Percentiles rank a stretch among this genome's conserved stretches.
Evolutionary conservation across 2,329 filamentous ascomycete species (phyloP).

Genomic region (Colletotrichum orchidophilum): DNA sequence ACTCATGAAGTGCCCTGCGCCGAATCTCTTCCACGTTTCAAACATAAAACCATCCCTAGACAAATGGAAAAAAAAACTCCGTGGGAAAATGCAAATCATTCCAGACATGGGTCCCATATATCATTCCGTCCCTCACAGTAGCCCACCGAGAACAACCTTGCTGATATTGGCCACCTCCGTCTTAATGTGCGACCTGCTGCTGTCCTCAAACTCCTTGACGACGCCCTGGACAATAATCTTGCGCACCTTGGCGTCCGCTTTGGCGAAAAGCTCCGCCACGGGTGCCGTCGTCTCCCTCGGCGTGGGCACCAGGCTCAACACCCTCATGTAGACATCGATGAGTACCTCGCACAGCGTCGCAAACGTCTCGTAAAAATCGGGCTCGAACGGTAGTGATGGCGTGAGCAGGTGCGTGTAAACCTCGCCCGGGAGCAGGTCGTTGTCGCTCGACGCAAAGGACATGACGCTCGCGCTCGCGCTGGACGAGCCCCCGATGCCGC

Average conservation of each 20-base stretch:
- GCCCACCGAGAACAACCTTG: slow-evolving; percentile 86
- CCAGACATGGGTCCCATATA: slow-evolving; percentile 11
- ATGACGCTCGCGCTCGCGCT: slow-evolving; percentile 56
- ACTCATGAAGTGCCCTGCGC: background rate
- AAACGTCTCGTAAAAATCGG: slow-evolving; percentile 97
- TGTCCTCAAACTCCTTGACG: slow-evolving; percentile 93
- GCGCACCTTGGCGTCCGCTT: slow-evolving; percentile 85
- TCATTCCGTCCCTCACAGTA: slow-evolving; percentile 64
- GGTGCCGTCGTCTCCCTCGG: slow-evolving; percentile 75
- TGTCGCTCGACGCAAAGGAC: slow-evolving; percentile 67
- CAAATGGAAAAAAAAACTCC: slow-evolving; percentile 5
- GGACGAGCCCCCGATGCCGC: slow-evolving; percentile 40
- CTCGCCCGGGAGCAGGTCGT: slow-evolving; percentile 80
- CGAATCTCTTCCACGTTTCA: slow-evolving; percentile 3
- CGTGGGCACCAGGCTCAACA: slow-evolving; percentile 79
- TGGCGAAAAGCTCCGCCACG: slow-evolving; percentile 87
- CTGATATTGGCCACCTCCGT: slow-evolving; percentile 86
- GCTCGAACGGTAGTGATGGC: slow-evolving; percentile 93
- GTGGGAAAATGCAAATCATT: slow-evolving; percentile 32
- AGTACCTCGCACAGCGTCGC: slow-evolving; percentile 94
- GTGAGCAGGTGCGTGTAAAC: slow-evolving; percentile 91
- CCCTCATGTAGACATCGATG: slow-evolving; percentile 87
- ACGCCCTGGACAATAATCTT: slow-evolving; percentile 90
- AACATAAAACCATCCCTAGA: background rate
- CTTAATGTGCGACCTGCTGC: slow-evolving; percentile 78